Base-by-base conservation (phyloP, 768 basidiomycete species). In the Chalciporus pseudorubinellus region DNA sequence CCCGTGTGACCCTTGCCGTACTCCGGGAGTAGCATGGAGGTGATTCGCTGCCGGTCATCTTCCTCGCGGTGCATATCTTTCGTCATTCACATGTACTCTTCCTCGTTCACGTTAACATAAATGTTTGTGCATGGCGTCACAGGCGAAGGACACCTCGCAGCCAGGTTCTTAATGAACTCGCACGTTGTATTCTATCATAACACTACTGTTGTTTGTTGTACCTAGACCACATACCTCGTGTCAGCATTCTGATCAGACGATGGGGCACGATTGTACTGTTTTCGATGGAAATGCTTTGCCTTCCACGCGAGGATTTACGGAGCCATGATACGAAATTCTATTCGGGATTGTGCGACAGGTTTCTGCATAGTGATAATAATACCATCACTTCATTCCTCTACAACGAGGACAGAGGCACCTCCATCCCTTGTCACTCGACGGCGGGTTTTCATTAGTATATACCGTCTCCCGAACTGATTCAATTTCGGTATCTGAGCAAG, bases 381-480 rank as follows among this genome's bases (percentile, higher is more conserved):
- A 21, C 31, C 2, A 24, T 33, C 10, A 11, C 29, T 26, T 51
- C 45, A 63, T 29, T 59, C 46, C 14, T 59, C 63, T 44, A 67
- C 54, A 2, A 65, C 72, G 31, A 84, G 74, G 26, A 84, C 61
- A 0, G 85, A 86, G 0, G 79, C 79, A 16, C 85, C 85, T 14
- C 86, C 85, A 58, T 87, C 85, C 10, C 65, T 65, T 0, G 86
- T 87, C 22, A 87, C 71, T 13, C 86, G 72, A 41, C 73, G 75
- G 22, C 86, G 71, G 0, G 83, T 85, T 63, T 84, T 84, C 61
- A 85, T 72, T 19, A 85, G 50, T 12, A 86, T 53, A 49, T 82
- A 84, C 0, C 79, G 69, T 12, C 86, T 76, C 4, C 85, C 83
- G 45, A 85, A 77, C 11, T 76, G 77, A 19, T 67, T 68, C 26